Evolutionary conservation across 805 yeast species (phyloP).

Genomic region (Wickerhamomyces subpelliculosus): DNA sequence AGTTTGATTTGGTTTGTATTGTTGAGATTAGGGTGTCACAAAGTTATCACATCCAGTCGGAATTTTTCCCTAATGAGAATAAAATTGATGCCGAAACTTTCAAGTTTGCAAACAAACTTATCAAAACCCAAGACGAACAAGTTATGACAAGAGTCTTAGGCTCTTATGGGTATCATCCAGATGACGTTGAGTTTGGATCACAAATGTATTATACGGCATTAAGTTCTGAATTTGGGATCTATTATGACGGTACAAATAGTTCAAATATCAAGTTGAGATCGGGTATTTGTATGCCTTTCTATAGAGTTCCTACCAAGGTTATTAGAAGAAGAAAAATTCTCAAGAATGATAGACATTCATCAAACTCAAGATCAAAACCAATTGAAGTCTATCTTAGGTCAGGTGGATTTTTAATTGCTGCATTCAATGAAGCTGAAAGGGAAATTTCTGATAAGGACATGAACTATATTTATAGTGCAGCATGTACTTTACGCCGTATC

Average conservation of each 20-base stretch:
- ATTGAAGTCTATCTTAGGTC: conserved; percentile 41
- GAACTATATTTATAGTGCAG: conserved; percentile 39
- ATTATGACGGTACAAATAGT: conserved; percentile 25
- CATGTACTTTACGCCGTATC: conserved; percentile 41
- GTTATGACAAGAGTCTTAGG: conserved; percentile 42
- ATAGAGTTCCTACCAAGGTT: conserved; percentile 34
- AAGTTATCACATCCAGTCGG: conserved; percentile 31
- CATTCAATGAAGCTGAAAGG: conserved; percentile 30
- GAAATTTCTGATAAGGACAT: conserved; percentile 30
- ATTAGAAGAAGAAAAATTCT: conserved; percentile 29
- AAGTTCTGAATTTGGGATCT: conserved; percentile 46
- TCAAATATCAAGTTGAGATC: conserved; percentile 31
- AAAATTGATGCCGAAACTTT: conserved; percentile 39
- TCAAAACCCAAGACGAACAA: conserved; percentile 30
- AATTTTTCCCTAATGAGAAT: conserved; percentile 38
- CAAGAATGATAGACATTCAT: conserved; percentile 10
- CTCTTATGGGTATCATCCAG: conserved; percentile 23
- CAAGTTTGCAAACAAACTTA: conserved; percentile 30
- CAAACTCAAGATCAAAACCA: conserved; percentile 6
- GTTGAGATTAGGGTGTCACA: conserved; percentile 46
- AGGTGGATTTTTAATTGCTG: conserved; percentile 46
- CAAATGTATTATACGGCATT: conserved; percentile 38
- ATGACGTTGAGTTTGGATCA: conserved; percentile 24
- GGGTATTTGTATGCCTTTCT: conserved; percentile 51
- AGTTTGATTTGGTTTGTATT: conserved; percentile 40